These are phyloP conservation scores for Epicoccum nigrum DNA, from an alignment of 2,329 filamentous ascomycete genomes.

Conservation along the genomic window DNA sequence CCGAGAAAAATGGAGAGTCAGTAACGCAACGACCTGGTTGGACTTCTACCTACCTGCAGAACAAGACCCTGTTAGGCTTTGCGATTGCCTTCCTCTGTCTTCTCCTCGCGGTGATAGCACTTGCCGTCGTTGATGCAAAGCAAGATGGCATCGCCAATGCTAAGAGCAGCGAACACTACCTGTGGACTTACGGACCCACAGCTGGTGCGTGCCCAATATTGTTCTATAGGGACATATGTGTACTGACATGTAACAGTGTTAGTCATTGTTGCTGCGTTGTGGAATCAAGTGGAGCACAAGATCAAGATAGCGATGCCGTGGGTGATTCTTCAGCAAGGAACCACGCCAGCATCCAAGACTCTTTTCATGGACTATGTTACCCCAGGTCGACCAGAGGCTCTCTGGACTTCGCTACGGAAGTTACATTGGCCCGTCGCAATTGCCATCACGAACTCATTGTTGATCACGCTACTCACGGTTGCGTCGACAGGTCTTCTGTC, in stretches of 20 bases:
- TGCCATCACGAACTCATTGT: background rate
- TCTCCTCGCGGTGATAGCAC: conserved; percentile 1
- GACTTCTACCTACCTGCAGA: conserved; percentile 2
- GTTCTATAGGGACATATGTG: background rate
- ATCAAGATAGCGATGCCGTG: conserved; percentile 11
- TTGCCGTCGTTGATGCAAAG: conserved; percentile 3
- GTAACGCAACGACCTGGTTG: background rate
- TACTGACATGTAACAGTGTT: conserved; percentile 6
- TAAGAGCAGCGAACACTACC: conserved; percentile 8
- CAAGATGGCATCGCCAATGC: background rate
- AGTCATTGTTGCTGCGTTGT: conserved; percentile 14
- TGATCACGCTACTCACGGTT: conserved; percentile 1
- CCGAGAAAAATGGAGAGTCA: background rate
- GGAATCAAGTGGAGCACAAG: conserved; percentile 14
- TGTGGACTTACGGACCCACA: conserved; percentile 18
- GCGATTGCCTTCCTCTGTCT: background rate
- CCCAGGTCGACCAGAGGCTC: background rate
- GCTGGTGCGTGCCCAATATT: background rate
- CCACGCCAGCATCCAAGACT: conserved; percentile 7
- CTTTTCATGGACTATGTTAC: conserved; percentile 18
- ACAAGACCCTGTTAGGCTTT: background rate
- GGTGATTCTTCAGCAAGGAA: conserved; percentile 1
- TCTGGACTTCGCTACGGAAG: background rate
- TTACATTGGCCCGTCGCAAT: conserved; percentile 5
- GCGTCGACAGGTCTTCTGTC: conserved; percentile 1